Base-by-base conservation (phyloP, 495 filamentous ascomycete genomes). In the Aspergillus baeticus region DNA sequence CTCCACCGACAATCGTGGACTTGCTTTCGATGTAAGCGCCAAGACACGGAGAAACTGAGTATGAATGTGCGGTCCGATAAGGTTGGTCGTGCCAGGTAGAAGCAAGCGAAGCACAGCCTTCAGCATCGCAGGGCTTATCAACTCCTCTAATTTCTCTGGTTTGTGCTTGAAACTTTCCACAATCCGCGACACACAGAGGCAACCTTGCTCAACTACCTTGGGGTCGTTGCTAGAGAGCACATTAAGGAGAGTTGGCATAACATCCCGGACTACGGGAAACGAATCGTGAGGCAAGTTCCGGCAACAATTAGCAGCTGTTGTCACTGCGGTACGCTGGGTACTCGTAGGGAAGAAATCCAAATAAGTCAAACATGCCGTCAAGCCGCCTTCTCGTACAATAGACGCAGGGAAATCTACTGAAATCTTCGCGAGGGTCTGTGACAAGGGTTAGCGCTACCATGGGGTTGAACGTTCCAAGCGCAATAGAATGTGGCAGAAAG, bases 271-370 rank as follows among this genome's bases (percentile, higher is more conserved):
- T 1, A 91, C 90, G 7, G 84, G 77, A 66, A 97, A 99, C 0
- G 89, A 92, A 58, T 97, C 93, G 55, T 93, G 90, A 3, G 92
- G 89, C 14, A 99, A 90, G 61, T 96, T 96, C 39, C 94, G 90
- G 67, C 95, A 98, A 73, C 94, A 98, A 63, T 99, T 98, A 18
- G 95, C 95, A 18, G 95, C 95, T 13, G 93, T 98, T 2, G 91
- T 97, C 15, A 98, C 94, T 2, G 95, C 95, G 18, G 93, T 96
- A 26, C 95, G 84, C 69, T 99, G 95, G 4, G 94, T 97, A 67
- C 93, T 92, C 10, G 95, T 98, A 6, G 95, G 87, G 67, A 99
- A 99, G 72, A 99, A 99, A 63, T 99, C 95, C 34, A 99, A 80
- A 72, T 91, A 97, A 2, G 87, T 90, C 51, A 99, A 76, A 63